A percentile compares a stretch with the other conserved stretches of the same genome.
Evolutionary conservation across 805 yeast species (phyloP).

Genomic region (Lipomyces japonicus): DNA sequence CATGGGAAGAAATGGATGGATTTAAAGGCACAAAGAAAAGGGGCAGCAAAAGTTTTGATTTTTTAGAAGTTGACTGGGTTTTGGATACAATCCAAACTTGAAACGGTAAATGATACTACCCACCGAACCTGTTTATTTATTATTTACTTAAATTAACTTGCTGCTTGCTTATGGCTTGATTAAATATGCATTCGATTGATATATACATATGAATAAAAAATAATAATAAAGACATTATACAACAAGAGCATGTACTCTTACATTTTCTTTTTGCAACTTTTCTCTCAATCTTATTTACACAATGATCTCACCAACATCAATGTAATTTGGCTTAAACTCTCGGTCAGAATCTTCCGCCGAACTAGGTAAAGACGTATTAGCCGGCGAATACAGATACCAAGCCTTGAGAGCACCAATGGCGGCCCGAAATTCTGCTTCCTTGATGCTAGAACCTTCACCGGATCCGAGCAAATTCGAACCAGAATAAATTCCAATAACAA

Average conservation of each 20-base stretch:
- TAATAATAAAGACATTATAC: not conserved
- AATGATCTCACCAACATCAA: slow-evolving; percentile 37
- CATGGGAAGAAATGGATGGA: slow-evolving; percentile 64
- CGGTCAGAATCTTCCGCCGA: slow-evolving; percentile 38
- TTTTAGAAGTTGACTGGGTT: slow-evolving; percentile 44
- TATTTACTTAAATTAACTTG: not conserved
- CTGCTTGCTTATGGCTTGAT: not conserved
- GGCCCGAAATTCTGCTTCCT: slow-evolving; percentile 89
- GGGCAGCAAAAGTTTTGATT: slow-evolving; percentile 54
- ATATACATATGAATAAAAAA: not conserved
- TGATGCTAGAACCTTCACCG: slow-evolving; percentile 85
- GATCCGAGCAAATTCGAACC: slow-evolving; percentile 85
- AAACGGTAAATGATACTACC: no score
- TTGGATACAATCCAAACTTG: slow-evolving; percentile 2
- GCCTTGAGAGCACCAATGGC: slow-evolving; percentile 85
- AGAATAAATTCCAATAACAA: slow-evolving; percentile 84
- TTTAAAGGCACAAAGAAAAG: slow-evolving; percentile 54
- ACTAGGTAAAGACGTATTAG: slow-evolving; percentile 59
- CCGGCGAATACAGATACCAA: slow-evolving; percentile 88
- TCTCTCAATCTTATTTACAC: slow-evolving; percentile 27
- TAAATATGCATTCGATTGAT: not conserved
- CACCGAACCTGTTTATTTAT: no score
- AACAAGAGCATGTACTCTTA: not conserved
- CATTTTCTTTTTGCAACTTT: not conserved
- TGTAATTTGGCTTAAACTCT: slow-evolving; percentile 27